Base-by-base conservation (phyloP, 2,329 filamentous ascomycete genomes). In the Plectosphaerella plurivora region DNA sequence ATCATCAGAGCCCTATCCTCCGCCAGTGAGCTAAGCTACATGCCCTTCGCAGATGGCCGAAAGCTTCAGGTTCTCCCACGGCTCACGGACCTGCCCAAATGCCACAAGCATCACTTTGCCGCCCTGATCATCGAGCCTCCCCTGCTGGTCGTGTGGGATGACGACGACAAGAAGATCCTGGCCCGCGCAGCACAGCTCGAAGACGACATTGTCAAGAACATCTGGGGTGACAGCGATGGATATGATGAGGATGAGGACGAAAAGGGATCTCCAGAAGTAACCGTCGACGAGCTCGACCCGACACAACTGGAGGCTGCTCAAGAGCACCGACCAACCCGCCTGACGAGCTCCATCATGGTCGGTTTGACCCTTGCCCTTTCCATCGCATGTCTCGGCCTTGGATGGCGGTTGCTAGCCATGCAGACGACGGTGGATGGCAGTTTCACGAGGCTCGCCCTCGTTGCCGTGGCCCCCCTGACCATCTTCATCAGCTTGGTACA, bases 41-140 rank as follows among this genome's bases (percentile, higher is more conserved):
- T 88, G 10, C 82, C 84, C 10, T 69, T 88, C 15, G 66, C 74
- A 15, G 72, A 78, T 50, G 81, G 80, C 4, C 73, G 86, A 16
- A 78, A 79, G 24, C 67, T 88, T 7, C 85, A 88, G 61, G 79
- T 88, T 5, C 69, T 88, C 20, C 77, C 77, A 2, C 77, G 76
- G 47, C 76, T 87, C 52, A 69, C 72, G 3, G 75, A 79, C 47
- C 70, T 88, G 5, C 78, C 81, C 1, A 67, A 72, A 22, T 86
- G 82, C 59, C 77, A 84, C 61, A 83, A 84, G 63, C 81, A 85
- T 65, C 82, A 86, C 55, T 85, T 83, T 60, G 82, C 80, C n/a
- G 82, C 83, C 9, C 86, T 86, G 62, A 78, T 86, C 49, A 73
- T 77, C 54, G 79, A 84, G 56, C 69, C 73, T n/a, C 72, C 73